These are phyloP conservation scores for Jaenimonas drosophilae DNA, from an alignment of 208 protist species.

Conservation along the genomic window DNA sequence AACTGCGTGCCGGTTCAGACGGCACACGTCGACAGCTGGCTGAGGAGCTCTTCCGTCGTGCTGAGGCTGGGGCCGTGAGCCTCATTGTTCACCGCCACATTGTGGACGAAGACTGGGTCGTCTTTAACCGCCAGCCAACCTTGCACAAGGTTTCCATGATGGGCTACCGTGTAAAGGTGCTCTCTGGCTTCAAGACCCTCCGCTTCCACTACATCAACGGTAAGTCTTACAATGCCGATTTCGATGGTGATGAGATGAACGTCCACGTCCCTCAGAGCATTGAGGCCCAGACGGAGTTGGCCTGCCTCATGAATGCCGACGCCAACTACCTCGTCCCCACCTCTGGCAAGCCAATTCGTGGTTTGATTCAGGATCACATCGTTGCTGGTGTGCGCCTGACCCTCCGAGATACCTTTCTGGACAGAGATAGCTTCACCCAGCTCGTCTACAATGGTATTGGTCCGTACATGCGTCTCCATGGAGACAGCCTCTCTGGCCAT, in stretches of 20 bases:
- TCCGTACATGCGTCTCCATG: constrained; percentile 58
- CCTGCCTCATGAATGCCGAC: constrained; percentile 92
- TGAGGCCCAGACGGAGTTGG: constrained; percentile 92
- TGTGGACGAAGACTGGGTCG: constrained; percentile 94
- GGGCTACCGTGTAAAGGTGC: constrained; percentile 92
- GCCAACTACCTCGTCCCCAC: constrained; percentile 95
- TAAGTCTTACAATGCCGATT: constrained; percentile 99
- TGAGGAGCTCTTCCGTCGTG: constrained; percentile 67
- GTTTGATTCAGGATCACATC: constrained; percentile 99
- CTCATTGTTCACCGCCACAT: constrained; percentile 96
- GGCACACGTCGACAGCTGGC: constrained; percentile 71
- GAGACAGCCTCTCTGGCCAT: constrained; percentile 5
- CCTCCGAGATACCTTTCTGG: constrained; percentile 94
- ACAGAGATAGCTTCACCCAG: constrained; percentile 86
- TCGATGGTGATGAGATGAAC: constrained; percentile 99
- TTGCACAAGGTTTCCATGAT: constrained; percentile 99
- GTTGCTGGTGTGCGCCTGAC: constrained; percentile 96
- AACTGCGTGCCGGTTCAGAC: constrained; percentile 63
- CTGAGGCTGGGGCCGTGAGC: constrained; percentile 50
- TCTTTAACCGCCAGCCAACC: constrained; percentile 99
- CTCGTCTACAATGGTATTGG: constrained; percentile 88
- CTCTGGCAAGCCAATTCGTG: constrained; percentile 97
- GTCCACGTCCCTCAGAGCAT: constrained; percentile 97
- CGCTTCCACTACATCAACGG: constrained; percentile 99
- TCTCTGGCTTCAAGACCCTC: constrained; percentile 93